These are phyloP conservation scores for Lentinus brumalis DNA, from an alignment of 768 basidiomycete genomes.

Conservation along the genomic window DNA sequence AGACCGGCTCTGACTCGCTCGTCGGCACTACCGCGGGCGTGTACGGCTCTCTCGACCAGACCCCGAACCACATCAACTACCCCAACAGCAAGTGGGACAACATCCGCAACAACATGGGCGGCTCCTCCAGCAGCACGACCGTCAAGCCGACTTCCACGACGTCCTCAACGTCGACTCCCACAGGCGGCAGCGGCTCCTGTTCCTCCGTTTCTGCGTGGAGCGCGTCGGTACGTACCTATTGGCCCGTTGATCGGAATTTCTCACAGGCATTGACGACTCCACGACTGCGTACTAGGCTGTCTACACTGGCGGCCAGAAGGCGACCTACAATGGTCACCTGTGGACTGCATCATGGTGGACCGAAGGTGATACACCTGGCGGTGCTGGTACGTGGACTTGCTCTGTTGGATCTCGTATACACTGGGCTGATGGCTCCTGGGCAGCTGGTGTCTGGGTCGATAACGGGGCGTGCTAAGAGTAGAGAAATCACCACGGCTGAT, in stretches of 20 bases:
- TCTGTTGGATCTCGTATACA: not conserved
- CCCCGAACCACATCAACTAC: constrained; percentile 65
- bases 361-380: constrained; percentile 56
- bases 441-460: constrained; percentile 59
- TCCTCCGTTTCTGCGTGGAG: constrained; percentile 51
- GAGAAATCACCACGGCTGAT: no score
- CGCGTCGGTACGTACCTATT: constrained; percentile 35
- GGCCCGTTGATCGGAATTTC: no score
- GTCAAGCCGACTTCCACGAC: constrained; percentile 8
- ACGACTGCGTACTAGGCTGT: constrained; percentile 32
- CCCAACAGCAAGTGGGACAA: constrained; percentile 75
- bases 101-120: constrained; percentile 63
- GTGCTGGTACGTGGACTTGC: constrained; percentile 39
- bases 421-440: constrained; percentile 1
- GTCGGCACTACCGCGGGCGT: constrained; percentile 49
- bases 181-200: constrained; percentile 34
- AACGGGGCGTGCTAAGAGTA: constrained; percentile 42
- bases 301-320: constrained; percentile 50
- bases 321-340: constrained; percentile 49
- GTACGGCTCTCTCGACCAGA: constrained; percentile 59
- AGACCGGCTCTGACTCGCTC: constrained; percentile 58
- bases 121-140: constrained; percentile 25
- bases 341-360: constrained; percentile 72
- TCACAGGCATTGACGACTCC: not conserved
- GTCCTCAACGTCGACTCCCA: constrained; percentile 24